A percentile compares a stretch with the other conserved stretches of the same genome.
Evolutionary conservation across 2,329 filamentous ascomycete species (phyloP).

Genomic region (Alternaria sp.): DNA sequence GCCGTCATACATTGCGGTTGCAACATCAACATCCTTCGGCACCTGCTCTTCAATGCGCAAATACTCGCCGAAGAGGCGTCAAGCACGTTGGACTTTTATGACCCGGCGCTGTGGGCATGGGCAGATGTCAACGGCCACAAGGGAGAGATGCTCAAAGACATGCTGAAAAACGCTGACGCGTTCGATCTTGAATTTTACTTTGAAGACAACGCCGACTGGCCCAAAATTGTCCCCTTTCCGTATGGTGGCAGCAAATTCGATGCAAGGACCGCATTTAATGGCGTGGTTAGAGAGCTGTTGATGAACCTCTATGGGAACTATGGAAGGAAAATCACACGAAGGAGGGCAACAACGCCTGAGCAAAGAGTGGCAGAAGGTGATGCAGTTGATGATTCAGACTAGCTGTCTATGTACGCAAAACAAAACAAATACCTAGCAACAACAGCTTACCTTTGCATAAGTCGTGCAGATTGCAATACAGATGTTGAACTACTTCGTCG

Average conservation of each 20-base stretch:
- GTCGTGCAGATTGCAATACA: background rate
- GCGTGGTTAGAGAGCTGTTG: slow-evolving; percentile 40
- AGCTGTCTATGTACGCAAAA: background rate
- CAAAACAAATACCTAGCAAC: background rate
- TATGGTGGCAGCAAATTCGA: slow-evolving; percentile 49
- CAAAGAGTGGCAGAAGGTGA: slow-evolving; percentile 9
- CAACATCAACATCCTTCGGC: slow-evolving; percentile 40
- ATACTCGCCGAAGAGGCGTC: slow-evolving; percentile 33
- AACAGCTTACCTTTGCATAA: background rate
- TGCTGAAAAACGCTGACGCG: slow-evolving; percentile 43
- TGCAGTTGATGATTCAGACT: slow-evolving; percentile 9
- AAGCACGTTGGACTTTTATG: slow-evolving; percentile 44
- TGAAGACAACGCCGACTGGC: slow-evolving; percentile 39
- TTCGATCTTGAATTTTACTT: slow-evolving; percentile 49
- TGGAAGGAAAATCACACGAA: slow-evolving; percentile 45
- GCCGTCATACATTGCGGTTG: slow-evolving; percentile 45
- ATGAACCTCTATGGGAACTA: slow-evolving; percentile 45
- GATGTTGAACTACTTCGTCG: background rate
- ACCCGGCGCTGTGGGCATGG: slow-evolving; percentile 48
- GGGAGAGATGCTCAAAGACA: slow-evolving; percentile 40
- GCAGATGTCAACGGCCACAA: slow-evolving; percentile 41
- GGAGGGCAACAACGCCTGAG: slow-evolving; percentile 12
- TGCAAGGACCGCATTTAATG: slow-evolving; percentile 35
- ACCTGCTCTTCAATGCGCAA: slow-evolving; percentile 49
- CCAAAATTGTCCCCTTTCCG: slow-evolving; percentile 45